These are phyloP conservation scores for Mikania micrantha DNA, from an alignment of 129 eudicot species.

Conservation along the genomic window DNA sequence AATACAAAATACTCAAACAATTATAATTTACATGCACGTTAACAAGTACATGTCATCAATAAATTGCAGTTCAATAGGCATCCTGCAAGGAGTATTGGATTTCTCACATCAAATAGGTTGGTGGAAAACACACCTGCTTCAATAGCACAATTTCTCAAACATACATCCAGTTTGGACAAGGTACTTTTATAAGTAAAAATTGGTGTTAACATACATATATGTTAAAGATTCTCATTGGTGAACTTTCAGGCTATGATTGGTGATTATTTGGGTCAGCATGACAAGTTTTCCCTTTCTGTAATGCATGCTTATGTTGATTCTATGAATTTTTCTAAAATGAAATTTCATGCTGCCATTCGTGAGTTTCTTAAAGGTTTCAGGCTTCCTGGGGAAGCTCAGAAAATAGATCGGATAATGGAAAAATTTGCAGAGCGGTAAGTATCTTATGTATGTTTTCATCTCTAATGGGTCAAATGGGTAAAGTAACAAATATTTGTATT, in stretches of 20 bases:
- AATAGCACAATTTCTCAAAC: constrained; percentile 76
- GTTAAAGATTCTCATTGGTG: background rate
- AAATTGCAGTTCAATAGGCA: constrained; percentile 71
- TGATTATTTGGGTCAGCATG: constrained; percentile 92
- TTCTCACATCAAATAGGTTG: constrained; percentile 66
- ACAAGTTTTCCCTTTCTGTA: constrained; percentile 84
- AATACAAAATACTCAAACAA: no score
- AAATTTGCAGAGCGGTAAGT: constrained; percentile 94
- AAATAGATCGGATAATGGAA: constrained; percentile 93
- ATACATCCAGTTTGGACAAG: constrained; percentile 76
- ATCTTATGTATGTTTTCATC: background rate
- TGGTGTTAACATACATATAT: background rate
- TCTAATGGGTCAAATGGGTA: background rate
- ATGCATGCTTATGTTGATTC: constrained; percentile 97
- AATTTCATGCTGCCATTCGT: constrained; percentile 73
- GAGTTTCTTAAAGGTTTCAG: constrained; percentile 87
- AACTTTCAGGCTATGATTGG: constrained; percentile 81
- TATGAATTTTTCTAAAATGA: constrained; percentile 81
- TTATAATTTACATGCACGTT: no score
- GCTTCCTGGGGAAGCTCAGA: constrained; percentile 97
- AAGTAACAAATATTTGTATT: background rate
- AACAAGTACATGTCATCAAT: constrained; percentile 12
- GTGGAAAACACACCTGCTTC: constrained; percentile 78
- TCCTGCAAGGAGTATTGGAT: constrained; percentile 64
- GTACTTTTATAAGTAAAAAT: constrained; percentile 19